Evolutionary conservation across 805 yeast species (phyloP).

Genomic region (Candida namnaoensis): DNA sequence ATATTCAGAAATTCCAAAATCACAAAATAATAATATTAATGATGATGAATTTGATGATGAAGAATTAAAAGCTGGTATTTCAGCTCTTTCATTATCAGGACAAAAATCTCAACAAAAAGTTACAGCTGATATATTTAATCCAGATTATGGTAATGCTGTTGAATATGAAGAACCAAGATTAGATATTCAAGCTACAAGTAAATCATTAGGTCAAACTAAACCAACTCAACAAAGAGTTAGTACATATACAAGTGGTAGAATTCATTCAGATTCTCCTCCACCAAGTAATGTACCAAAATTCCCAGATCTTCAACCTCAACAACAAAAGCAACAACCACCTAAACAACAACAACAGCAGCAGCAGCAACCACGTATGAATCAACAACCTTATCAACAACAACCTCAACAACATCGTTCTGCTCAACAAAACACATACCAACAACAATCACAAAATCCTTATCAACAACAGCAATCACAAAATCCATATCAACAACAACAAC

Average conservation of each 20-base stretch:
- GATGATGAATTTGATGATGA: constrained; percentile 20
- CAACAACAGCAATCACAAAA: not conserved
- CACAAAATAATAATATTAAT: not conserved
- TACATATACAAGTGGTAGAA: constrained; percentile 3
- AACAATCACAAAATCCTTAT: not conserved
- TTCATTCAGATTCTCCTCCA: not conserved
- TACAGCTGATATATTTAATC: constrained; percentile 19
- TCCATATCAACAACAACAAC: not conserved
- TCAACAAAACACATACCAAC: not conserved
- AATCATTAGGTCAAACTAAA: constrained; percentile 5
- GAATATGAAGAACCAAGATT: constrained; percentile 7
- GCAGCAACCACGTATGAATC: constrained; percentile 4
- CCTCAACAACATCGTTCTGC: not conserved
- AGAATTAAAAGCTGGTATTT: constrained; percentile 15
- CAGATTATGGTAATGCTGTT: constrained; percentile 10
- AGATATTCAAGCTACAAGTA: constrained; percentile 7
- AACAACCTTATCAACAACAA: not conserved
- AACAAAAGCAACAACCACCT: constrained; percentile 1
- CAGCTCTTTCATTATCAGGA: constrained; percentile 10
- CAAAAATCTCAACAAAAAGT: constrained; percentile 18
- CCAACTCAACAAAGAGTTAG: constrained; percentile 7
- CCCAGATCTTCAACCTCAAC: constrained; percentile 3
- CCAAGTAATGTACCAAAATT: not conserved
- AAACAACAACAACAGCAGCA: constrained; percentile 7
- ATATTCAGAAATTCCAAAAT: not conserved